Percentiles rank a stretch among this genome's conserved stretches.
phyloP scores from a whole-genome alignment of 2,329 filamentous ascomycete species.

The Tolypocladium nubicola region DNA sequence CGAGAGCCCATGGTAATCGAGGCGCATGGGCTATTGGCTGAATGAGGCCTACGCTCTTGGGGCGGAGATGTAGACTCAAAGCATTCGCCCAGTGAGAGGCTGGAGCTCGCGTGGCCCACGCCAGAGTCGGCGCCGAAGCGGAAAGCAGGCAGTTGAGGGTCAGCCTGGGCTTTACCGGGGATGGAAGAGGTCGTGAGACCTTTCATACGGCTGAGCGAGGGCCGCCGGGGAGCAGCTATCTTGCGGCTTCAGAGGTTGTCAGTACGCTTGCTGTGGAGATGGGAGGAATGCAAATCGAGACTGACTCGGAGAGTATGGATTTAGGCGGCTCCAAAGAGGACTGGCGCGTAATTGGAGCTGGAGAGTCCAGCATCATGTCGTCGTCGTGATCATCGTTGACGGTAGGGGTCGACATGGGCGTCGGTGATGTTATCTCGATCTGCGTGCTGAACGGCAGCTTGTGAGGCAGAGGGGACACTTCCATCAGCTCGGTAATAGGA shows the following conservation, averaged over 20 bases:
- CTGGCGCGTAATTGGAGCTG: constrained; percentile 36
- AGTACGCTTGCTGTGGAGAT: constrained; percentile 8
- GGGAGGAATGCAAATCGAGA: constrained; percentile 12
- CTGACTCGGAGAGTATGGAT: constrained; percentile 42
- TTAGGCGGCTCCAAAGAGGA: constrained; percentile 37
- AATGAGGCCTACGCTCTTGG: constrained; percentile 53
- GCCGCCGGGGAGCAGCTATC: constrained; percentile 60
- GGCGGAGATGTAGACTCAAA: constrained; percentile 67
- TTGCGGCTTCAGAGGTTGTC: constrained; percentile 40
- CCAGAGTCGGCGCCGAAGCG: constrained; percentile 48
- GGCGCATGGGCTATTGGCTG: constrained; percentile 47
- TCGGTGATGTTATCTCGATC: constrained; percentile 62
- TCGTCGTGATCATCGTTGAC: constrained; percentile 20
- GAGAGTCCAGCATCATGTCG: constrained; percentile 46
- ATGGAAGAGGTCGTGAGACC: constrained; percentile 59
- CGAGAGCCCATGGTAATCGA: constrained; percentile 49
- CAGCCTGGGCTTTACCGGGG: constrained; percentile 47
- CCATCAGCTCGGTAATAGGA: constrained; percentile 67
- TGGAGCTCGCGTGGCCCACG: constrained; percentile 17
- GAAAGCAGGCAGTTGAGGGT: constrained; percentile 62
- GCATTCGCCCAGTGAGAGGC: constrained; percentile 65
- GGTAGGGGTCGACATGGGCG: constrained; percentile 42
- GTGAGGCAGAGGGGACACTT: constrained; percentile 86
- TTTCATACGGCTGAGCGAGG: constrained; percentile 66
- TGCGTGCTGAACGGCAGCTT: constrained; percentile 61